These are phyloP conservation scores for Suillus paluster DNA, from an alignment of 768 basidiomycete genomes.

Conservation along the genomic window DNA sequence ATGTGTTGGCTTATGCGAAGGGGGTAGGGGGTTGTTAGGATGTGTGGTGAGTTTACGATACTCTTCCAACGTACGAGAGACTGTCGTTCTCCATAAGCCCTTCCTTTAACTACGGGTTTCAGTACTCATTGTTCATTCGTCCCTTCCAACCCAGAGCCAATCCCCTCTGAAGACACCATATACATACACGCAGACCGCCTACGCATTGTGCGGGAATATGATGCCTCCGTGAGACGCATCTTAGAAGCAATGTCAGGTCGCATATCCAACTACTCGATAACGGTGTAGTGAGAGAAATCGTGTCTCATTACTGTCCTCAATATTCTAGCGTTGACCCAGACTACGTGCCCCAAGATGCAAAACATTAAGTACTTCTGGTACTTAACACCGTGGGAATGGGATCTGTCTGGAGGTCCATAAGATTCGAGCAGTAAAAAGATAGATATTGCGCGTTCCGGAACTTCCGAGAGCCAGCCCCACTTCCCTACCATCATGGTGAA, in stretches of 20 bases:
- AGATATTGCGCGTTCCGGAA: too few species aligned
- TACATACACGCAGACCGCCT: slow-evolving; percentile 29
- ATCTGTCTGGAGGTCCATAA: too few species aligned
- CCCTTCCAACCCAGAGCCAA: slow-evolving; percentile 25
- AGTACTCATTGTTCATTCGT: neutral
- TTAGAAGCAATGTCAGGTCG: slow-evolving; percentile 34
- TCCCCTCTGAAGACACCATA: slow-evolving; percentile 25
- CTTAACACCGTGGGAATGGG: too few species aligned
- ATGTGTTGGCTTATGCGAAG: too few species aligned
- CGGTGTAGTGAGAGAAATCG: neutral
- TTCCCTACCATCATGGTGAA: too few species aligned
- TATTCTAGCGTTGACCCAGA: neutral
- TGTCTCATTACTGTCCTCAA: neutral
- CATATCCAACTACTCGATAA: slow-evolving; percentile 2
- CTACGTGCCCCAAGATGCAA: too few species aligned
- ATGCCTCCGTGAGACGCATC: slow-evolving; percentile 16
- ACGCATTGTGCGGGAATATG: slow-evolving; percentile 24
- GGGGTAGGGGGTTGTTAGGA: slow-evolving; percentile 8
- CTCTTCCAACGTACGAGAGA: too few species aligned
- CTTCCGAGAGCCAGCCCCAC: too few species aligned
- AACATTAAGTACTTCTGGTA: too few species aligned
- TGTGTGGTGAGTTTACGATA: slow-evolving; percentile 23
- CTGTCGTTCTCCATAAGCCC: neutral
- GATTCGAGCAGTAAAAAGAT: too few species aligned
- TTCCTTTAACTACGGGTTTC: too few species aligned